Evolutionary conservation across 73 alveolate genomes (phyloP).

Genomic region (Symbiodinium pilosum): DNA sequence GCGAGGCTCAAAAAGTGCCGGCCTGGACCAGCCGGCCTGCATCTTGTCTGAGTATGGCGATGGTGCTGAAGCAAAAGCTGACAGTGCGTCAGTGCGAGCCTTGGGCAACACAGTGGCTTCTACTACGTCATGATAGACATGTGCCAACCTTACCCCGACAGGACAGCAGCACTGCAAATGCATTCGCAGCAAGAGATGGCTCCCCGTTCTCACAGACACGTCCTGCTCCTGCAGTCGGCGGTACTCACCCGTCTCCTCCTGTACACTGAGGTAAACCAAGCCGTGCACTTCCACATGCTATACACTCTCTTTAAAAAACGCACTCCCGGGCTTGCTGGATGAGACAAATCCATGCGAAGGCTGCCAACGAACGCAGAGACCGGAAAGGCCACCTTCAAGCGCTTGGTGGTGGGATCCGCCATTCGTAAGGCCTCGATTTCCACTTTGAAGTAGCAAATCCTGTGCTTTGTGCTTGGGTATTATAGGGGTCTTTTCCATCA

Average conservation of each 20-base stretch:
- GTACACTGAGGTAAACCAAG: not conserved
- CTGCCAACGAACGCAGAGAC: too few relatives aligned
- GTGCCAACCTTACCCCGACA: too few relatives aligned
- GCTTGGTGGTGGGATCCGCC: constrained; percentile 52
- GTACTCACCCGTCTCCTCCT: constrained; percentile 75
- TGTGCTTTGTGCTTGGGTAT: too few relatives aligned
- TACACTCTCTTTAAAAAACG: too few relatives aligned
- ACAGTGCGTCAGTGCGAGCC: constrained; percentile 72
- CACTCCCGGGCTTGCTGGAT: not conserved
- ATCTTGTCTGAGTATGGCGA: constrained; percentile 33
- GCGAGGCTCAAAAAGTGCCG: not conserved
- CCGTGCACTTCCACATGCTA: too few relatives aligned
- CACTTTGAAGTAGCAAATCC: not conserved
- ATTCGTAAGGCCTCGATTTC: constrained; percentile 31
- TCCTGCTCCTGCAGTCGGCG: constrained; percentile 84
- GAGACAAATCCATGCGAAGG: not conserved
- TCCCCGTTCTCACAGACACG: not conserved
- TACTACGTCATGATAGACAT: too few relatives aligned
- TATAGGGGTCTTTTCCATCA: too few relatives aligned
- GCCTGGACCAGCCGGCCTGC: not conserved
- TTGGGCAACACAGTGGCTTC: too few relatives aligned
- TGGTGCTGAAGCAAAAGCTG: constrained; percentile 39
- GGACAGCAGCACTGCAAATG: too few relatives aligned
- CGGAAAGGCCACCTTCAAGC: constrained; percentile 22
- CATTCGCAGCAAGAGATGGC: too few relatives aligned